A percentile compares a stretch with the other conserved stretches of the same genome.
These are phyloP conservation scores for Candida awuae DNA, from an alignment of 805 yeast species.

Conservation along the genomic window DNA sequence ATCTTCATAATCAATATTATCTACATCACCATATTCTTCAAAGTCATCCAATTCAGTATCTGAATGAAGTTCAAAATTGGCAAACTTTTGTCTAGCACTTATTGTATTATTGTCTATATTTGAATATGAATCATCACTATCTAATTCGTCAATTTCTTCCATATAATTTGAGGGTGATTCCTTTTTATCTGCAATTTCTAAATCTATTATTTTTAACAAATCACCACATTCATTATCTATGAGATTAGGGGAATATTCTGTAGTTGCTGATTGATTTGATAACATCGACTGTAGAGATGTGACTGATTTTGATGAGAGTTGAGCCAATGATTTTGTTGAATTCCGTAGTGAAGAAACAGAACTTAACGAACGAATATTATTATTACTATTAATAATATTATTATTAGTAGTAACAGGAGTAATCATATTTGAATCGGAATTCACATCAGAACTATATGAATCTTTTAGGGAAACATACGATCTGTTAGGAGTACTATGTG, in stretches of 20 bases:
- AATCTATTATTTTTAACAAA: slow-evolving; percentile 18
- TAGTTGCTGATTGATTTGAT: slow-evolving; percentile 18
- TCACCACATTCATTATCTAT: slow-evolving; percentile 25
- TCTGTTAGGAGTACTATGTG: slow-evolving; percentile 1
- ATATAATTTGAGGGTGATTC: too few species aligned
- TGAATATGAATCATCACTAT: too few species aligned
- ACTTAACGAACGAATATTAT: not conserved
- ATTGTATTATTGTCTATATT: not conserved
- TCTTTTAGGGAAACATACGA: too few species aligned
- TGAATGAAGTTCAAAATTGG: slow-evolving; percentile 5
- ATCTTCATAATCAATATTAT: slow-evolving; percentile 4
- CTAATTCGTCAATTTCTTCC: too few species aligned
- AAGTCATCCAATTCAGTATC: slow-evolving; percentile 13
- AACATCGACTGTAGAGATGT: slow-evolving; percentile 18
- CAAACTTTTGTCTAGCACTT: not conserved
- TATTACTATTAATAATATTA: too few species aligned
- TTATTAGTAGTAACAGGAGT: too few species aligned
- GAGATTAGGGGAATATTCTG: slow-evolving; percentile 26
- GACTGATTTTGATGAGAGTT: slow-evolving; percentile 11
- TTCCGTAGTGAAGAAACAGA: too few species aligned
- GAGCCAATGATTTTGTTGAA: slow-evolving; percentile 12
- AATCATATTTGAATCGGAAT: not conserved
- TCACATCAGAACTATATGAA: too few species aligned
- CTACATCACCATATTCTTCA: slow-evolving; percentile 8
- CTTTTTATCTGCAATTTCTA: slow-evolving; percentile 11